Conservation (phyloP, 78 protist species). For the Cavenderia fasciculata region DNA sequence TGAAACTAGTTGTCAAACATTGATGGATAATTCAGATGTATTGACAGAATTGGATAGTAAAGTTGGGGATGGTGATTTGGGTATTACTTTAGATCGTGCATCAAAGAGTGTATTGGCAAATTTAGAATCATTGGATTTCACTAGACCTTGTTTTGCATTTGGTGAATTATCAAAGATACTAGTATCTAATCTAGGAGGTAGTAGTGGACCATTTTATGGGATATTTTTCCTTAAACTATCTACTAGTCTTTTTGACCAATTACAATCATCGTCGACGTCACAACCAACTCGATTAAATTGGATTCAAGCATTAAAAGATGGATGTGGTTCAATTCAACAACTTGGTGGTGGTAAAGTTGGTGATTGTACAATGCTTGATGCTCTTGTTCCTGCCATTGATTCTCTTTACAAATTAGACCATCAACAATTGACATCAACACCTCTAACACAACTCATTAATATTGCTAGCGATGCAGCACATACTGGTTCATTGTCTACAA, state of each 20-base stretch:
- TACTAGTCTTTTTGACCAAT: background rate
- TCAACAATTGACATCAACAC: background rate
- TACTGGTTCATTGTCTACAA: slow-evolving; percentile 34
- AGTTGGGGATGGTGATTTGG: slow-evolving; percentile 83
- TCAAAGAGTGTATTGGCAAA: background rate
- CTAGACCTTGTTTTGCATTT: slow-evolving; percentile 37
- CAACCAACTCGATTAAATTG: background rate
- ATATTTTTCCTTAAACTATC: slow-evolving; percentile 54
- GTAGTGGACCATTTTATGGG: slow-evolving; percentile 32
- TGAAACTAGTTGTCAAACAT: background rate
- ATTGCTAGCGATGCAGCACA: slow-evolving; percentile 17
- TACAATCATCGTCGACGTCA: background rate
- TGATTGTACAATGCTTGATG: slow-evolving; percentile 79
- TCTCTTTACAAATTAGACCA: background rate
- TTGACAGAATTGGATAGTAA: slow-evolving; percentile 45
- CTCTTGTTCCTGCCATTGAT: slow-evolving; percentile 59
- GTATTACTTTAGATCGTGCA: slow-evolving; percentile 23
- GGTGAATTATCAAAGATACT: slow-evolving; percentile 8
- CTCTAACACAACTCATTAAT: background rate
- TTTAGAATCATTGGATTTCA: background rate
- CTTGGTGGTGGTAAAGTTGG: slow-evolving; percentile 52
- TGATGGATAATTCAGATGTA: slow-evolving; percentile 1
- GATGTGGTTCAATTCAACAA: slow-evolving; percentile 5
- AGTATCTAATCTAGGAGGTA: slow-evolving; percentile 29
- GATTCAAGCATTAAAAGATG: slow-evolving; percentile 13